Percentiles rank a stretch among this genome's conserved stretches.
Conservation (phyloP, 768 basidiomycete genomes). For the Mrakia gelida region DNA sequence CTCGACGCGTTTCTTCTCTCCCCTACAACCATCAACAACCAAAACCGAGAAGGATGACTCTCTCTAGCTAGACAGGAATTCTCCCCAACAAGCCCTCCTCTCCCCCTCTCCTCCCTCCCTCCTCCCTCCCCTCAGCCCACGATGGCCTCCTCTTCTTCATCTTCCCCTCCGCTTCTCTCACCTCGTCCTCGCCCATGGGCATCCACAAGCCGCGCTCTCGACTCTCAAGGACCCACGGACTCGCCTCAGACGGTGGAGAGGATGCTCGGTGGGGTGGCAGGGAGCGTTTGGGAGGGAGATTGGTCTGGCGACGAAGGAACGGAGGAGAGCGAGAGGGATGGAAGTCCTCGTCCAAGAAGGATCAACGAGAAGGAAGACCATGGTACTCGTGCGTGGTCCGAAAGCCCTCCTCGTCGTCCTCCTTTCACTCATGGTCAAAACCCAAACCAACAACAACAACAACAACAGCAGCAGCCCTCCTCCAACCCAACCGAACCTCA, state of each 20-base stretch:
- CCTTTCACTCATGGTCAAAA: not conserved
- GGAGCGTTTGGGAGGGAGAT: not conserved
- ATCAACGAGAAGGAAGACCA: not conserved
- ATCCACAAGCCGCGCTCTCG: not conserved
- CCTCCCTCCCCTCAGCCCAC: not conserved
- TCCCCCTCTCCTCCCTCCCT: too few relatives aligned
- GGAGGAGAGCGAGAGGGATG: not conserved
- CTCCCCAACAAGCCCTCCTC: not conserved
- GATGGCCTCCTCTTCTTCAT: not conserved
- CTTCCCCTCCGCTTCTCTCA: not conserved
- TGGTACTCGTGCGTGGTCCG: not conserved
- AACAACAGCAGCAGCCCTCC: not conserved
- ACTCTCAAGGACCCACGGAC: not conserved
- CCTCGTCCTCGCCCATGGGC: conserved; percentile 16
- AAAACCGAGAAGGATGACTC: not conserved
- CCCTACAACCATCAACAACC: not conserved
- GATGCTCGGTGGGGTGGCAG: not conserved
- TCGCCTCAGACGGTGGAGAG: not conserved
- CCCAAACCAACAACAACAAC: not conserved
- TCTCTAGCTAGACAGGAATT: not conserved
- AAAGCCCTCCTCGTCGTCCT: not conserved
- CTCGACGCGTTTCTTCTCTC: not conserved
- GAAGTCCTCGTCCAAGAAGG: conserved; percentile 2
- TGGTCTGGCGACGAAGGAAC: not conserved
- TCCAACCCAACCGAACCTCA: not conserved